Base-by-base conservation (phyloP, 331 rosid species). In the Arachis monticola region DNA sequence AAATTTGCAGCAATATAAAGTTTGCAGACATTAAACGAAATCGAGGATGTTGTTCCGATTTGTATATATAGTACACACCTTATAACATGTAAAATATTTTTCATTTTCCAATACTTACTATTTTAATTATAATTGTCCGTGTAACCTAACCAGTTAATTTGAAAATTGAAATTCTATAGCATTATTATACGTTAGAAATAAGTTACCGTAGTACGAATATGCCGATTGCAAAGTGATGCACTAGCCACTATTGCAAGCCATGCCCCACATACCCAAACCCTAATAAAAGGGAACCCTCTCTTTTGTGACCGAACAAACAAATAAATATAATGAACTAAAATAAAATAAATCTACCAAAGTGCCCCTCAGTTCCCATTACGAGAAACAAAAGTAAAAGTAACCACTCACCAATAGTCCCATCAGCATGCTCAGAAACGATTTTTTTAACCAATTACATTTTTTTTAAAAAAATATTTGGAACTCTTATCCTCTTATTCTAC, bases 341-440 rank as follows among this genome's bases (percentile, higher is more conserved):
- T 35, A 35, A 35, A 35, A 35, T 35, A 35, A 35, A 35, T 41
- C 17, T 55, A 68, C 11, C 58, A 53, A 30, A 74, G 67, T 68
- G 79, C 40, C 10, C 50, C 2, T 1, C 14, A 57, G 27, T 46
- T 35, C 60, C 71, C 40, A 66, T 67, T 74, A 59, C 12, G 52
- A 64, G 61, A 68, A 52, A 12, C 55, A 47, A 67, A 75, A 75
- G 74, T 10, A 41, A 75, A 75, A 64, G 64, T 67, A 27, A 67
- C 72, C 17, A 47, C 30, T 60, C 42, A 63, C 31, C 59, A 67
- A 59, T 8, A 47, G 11, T 60, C 42, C 14, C 12, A 13, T 45
- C 8, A 30, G 1, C 35, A 56, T 31, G 22, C 42, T 81, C 27
- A 58, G 53, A 47, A 2, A 66, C 17, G 9, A 6, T 5, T 17